phyloP scores from a whole-genome alignment of 2,329 filamentous ascomycete species.

The Graphilbum ipis-grandicollis region DNA sequence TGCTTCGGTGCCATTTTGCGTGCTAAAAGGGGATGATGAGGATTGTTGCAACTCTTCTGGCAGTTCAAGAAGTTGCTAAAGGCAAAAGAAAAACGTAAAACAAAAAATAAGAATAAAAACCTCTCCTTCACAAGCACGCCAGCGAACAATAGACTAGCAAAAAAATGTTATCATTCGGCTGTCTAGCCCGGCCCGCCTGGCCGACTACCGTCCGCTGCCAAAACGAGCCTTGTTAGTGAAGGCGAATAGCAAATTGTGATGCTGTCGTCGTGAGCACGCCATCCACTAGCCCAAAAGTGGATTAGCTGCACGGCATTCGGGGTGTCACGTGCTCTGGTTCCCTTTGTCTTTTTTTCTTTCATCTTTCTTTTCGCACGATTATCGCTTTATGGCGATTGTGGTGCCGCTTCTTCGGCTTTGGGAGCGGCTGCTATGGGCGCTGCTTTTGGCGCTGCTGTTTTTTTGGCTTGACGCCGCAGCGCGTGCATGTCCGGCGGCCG shows the following conservation, averaged over 20 bases:
- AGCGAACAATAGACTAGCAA: not conserved
- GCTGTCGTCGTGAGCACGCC: slow-evolving; percentile 10
- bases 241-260: slow-evolving; percentile 1
- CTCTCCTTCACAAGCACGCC: not conserved
- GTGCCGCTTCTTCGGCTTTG: too few relatives aligned
- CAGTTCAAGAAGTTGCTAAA: not conserved
- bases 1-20: slow-evolving; percentile 10
- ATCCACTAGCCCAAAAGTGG: slow-evolving; percentile 6
- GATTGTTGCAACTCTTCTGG: too few relatives aligned
- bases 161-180: not conserved
- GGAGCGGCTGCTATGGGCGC: too few relatives aligned
- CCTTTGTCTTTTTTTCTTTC: too few relatives aligned
- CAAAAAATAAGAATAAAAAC: not conserved
- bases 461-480: slow-evolving; percentile 39
- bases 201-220: not conserved
- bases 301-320: too few relatives aligned
- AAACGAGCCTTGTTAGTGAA: not conserved
- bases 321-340: too few relatives aligned
- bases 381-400: too few relatives aligned
- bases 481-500: slow-evolving; percentile 70
- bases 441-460: not conserved
- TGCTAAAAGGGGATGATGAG: too few relatives aligned
- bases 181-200: not conserved
- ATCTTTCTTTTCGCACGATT: not conserved
- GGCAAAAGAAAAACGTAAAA: not conserved